Base-by-base conservation (phyloP, 139 green algal genomes). In the Tetradesmus obliquus region DNA sequence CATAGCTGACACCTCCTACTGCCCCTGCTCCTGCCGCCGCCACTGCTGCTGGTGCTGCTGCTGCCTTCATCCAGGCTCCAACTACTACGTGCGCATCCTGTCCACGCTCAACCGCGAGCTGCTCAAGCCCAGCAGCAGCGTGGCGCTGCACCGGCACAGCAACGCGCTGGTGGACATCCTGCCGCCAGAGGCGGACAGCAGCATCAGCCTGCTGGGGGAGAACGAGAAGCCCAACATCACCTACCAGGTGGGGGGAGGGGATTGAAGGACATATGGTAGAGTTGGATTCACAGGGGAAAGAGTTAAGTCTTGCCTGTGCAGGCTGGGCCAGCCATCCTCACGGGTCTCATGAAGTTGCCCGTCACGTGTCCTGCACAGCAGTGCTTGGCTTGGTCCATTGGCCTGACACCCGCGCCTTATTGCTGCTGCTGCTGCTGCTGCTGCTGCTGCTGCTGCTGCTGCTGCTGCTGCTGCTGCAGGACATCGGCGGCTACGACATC, bases 81-180 rank as follows among this genome's bases (percentile, higher is more conserved):
- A 90, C 71, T 90, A 90, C 86, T 90, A 90, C 22, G 86, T 99
- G 0, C 95, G 98, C 72, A 99, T 99, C 92, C 96, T 99, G 62
- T 97, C 90, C 88, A 99, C 98, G 2, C 95, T 99, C 55, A 99
- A 99, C 93, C 93, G 98, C 12, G 98, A 99, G 96, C 95, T 99
- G 84, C 96, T 99, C 19, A 99, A 99, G 94, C 98, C 98, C 15
- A 98, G 94, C 22, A 95, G 97, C 0, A 98, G 96, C 8, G 98
- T 99, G 19, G 98, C 98, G 2, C 95, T 99, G 72, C 98, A 99
- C 94, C 93, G 97, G 13, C 98, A 99, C 93, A 99, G 96, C 79
- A 99, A 99, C 92, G 98, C 98, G 6, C 95, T 99, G 51, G 98
- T 99, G 55, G 98, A 99, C 94, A 98, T 99, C 57, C 94, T 99